Conservation (phyloP, 2,329 filamentous ascomycete genomes). For the Keithomyces neogunnii region DNA sequence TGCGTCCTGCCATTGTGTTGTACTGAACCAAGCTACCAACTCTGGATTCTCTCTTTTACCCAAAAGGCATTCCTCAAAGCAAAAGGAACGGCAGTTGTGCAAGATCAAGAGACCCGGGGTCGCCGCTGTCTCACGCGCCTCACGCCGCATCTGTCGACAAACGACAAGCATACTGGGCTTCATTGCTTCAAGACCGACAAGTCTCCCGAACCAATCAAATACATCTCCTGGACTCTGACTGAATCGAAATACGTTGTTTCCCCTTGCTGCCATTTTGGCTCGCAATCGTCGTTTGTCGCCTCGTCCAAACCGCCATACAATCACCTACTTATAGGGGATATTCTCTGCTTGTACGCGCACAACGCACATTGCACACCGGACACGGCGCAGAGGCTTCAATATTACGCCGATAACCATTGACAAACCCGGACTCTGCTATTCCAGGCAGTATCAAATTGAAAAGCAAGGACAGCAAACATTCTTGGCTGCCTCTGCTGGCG, state of each 20-base stretch:
- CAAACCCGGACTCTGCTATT: neutral
- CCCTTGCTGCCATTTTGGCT: neutral
- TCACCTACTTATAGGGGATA: neutral
- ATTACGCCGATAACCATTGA: constrained; percentile 3
- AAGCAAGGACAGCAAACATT: constrained; percentile 1
- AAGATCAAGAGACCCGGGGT: neutral
- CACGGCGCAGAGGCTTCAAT: neutral
- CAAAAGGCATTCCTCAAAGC: too few species aligned
- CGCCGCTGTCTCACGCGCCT: neutral
- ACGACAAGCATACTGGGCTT: neutral
- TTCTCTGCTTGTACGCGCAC: neutral
- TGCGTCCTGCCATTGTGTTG: too few species aligned
- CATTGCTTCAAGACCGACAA: too few species aligned
- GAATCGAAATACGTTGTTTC: too few species aligned
- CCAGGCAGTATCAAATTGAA: neutral
- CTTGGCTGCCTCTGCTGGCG: neutral
- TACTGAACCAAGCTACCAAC: too few species aligned
- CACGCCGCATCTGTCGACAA: too few species aligned
- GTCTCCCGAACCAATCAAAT: too few species aligned
- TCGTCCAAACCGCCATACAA: neutral
- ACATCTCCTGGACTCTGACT: too few species aligned
- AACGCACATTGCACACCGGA: neutral
- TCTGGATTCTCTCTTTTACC: too few species aligned
- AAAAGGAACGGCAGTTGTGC: too few species aligned
- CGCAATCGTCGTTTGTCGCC: neutral